Evolutionary conservation across 2,329 filamentous ascomycete genomes (phyloP), one percentile per base, ranked within the genome.

Genomic region (Domatiomyces globalis): DNA sequence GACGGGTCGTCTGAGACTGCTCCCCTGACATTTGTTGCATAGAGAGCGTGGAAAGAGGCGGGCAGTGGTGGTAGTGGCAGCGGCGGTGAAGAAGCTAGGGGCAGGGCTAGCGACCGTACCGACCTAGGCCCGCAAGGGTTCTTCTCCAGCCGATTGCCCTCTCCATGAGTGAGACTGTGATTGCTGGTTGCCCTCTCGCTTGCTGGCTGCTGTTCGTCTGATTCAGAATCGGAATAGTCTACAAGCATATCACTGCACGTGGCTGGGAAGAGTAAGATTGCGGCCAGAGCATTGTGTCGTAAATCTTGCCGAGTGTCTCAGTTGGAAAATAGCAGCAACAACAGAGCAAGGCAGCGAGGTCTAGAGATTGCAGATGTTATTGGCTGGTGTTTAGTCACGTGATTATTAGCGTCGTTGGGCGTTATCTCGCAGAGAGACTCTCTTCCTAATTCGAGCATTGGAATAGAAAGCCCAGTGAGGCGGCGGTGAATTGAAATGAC

Each of bases 11-110:
- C 92, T 60, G 73, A 75, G 43, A 83, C 83, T 67, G 84, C 86
- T 56, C 84, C 74, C 56, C 90, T 81, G 49, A 85, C 82, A 43
- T 82, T 85, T 9, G 85, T 83, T 25, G 89, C 84, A 68, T 98
- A 96, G 50, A 96, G 76, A 66, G 95, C 85, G 66, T 88, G 85
- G 67, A 98, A 96, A 51, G 79, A 71, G 10, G 80, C 68, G 7
- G 89, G 90, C 19, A 95, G 75, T 8, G 59, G 52, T n/a, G 56
- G 57, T 43, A 3, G 19, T 17, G 18, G 33, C 12, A 5, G 33
- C 12, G 4, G 12, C 12, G 33, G 33, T 4, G 33, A 5, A 15
- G 33, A 2, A 2, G 12, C 10, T 39, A 15, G 4, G 33, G 33
- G 33, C 10, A 39, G 33, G 33, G 33, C 33, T 39, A 15, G 15